These are phyloP conservation scores for Euphrasia confusa DNA, from an alignment of 257 asterid genomes.

Conservation along the genomic window DNA sequence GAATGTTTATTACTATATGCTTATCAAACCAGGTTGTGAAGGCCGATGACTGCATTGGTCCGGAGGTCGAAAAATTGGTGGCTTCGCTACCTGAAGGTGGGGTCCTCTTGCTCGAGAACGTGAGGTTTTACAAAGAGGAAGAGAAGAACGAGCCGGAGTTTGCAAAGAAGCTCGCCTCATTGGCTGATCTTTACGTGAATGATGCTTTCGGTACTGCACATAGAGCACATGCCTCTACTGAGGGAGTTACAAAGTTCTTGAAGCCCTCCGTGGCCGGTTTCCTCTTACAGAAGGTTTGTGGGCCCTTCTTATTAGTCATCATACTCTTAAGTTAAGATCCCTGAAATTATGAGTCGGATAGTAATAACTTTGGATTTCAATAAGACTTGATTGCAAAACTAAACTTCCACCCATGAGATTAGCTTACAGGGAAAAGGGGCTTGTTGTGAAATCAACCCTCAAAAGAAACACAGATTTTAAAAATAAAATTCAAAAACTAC, in stretches of 20 bases:
- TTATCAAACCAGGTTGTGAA: constrained; percentile 53
- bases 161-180: constrained; percentile 80
- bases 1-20: not conserved
- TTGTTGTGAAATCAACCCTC: too few species aligned
- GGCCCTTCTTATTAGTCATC: constrained; percentile 1
- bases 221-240: constrained; percentile 92
- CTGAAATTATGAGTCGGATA: not conserved
- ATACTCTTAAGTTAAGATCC: not conserved
- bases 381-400: not conserved
- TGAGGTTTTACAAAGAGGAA: constrained; percentile 89
- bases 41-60: constrained; percentile 86
- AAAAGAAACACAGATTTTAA: too few species aligned
- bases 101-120: constrained; percentile 81
- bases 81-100: constrained; percentile 66
- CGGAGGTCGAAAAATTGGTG: constrained; percentile 75
- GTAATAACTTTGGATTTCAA: not conserved
- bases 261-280: constrained; percentile 92
- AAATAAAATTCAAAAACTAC: too few species aligned
- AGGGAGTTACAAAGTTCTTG: constrained; percentile 81
- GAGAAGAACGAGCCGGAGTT: constrained; percentile 86
- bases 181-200: constrained; percentile 79
- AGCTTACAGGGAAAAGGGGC: too few species aligned
- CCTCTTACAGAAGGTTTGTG: constrained; percentile 74
- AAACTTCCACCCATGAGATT: not conserved
- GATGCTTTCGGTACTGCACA: constrained; percentile 96